phyloP scores from a whole-genome alignment of 495 filamentous ascomycete genomes.

The Podospora pseudocomata region DNA sequence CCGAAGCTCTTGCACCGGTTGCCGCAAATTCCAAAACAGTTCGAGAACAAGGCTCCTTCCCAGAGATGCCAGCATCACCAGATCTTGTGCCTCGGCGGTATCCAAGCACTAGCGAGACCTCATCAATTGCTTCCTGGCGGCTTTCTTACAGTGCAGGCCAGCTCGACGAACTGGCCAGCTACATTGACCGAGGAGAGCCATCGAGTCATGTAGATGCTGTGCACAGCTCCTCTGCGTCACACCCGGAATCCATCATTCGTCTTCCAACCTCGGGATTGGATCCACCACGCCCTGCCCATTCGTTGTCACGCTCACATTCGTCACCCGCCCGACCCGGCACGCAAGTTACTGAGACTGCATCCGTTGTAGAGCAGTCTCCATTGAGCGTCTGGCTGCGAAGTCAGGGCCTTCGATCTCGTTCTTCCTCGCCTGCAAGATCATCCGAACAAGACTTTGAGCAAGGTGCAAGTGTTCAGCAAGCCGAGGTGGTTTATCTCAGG shows the following conservation, averaged over 20 bases:
- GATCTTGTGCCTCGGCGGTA: conserved; percentile 31
- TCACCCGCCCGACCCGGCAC: conserved; percentile 20
- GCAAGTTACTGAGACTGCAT: conserved; percentile 16
- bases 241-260: conserved; percentile 7
- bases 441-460: conserved; percentile 18
- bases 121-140: conserved; percentile 39
- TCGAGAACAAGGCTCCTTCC: conserved; percentile 23
- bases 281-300: conserved; percentile 13
- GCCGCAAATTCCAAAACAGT: conserved; percentile 7
- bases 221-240: background rate
- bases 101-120: conserved; percentile 29
- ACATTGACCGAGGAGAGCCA: conserved; percentile 11
- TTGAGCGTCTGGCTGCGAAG: conserved; percentile 42
- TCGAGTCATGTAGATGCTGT: conserved; percentile 12
- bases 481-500: conserved; percentile 27
- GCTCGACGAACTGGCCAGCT: conserved; percentile 25
- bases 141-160: conserved; percentile 39
- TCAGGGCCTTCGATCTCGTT: conserved; percentile 35
- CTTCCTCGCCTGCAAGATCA: conserved; percentile 20
- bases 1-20: conserved; percentile 14
- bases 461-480: conserved; percentile 25
- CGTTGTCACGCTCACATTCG: conserved; percentile 18
- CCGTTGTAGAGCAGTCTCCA: conserved; percentile 31
- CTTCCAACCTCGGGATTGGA: conserved; percentile 1
- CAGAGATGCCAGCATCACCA: conserved; percentile 30